Conservation (phyloP, 2,329 filamentous ascomycete species). For the Colletotrichum sp. region DNA sequence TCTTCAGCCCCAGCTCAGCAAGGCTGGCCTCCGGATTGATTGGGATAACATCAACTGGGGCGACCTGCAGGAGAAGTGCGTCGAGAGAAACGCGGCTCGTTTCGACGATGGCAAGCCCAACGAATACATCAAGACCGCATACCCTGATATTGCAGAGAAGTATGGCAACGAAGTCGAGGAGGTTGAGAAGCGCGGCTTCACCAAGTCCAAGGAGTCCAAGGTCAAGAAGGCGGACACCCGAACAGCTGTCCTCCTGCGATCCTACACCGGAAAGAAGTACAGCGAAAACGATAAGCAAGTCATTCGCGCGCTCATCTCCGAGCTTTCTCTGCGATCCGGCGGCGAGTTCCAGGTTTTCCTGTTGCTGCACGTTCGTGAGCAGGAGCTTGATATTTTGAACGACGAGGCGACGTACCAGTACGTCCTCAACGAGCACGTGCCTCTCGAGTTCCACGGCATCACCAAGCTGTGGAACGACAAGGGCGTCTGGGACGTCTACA, state of each 20-base stretch:
- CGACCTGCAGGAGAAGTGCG: slow-evolving; percentile 69
- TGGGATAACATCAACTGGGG: slow-evolving; percentile 77
- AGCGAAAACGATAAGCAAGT: slow-evolving; percentile 80
- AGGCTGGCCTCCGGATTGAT: slow-evolving; percentile 49
- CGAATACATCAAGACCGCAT: slow-evolving; percentile 44
- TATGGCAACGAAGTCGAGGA: not conserved
- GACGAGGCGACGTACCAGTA: slow-evolving; percentile 62
- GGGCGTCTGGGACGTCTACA: slow-evolving; percentile 80
- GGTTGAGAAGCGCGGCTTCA: slow-evolving; percentile 4
- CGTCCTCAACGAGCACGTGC: slow-evolving; percentile 67
- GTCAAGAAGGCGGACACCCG: slow-evolving; percentile 37
- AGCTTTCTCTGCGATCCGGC: slow-evolving; percentile 76
- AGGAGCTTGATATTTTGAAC: slow-evolving; percentile 62
- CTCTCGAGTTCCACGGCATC: slow-evolving; percentile 73
- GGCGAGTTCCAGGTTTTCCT: slow-evolving; percentile 84
- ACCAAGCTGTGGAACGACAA: slow-evolving; percentile 77
- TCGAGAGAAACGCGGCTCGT: slow-evolving; percentile 69
- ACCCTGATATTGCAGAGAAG: slow-evolving; percentile 26
- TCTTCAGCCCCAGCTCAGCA: slow-evolving; percentile 52
- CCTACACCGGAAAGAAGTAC: slow-evolving; percentile 77
- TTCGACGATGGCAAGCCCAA: slow-evolving; percentile 55
- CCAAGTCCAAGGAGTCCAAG: slow-evolving; percentile 1
- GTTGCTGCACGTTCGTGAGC: slow-evolving; percentile 78
- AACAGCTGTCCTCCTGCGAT: slow-evolving; percentile 77
- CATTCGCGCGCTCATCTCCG: slow-evolving; percentile 79